Evolutionary conservation across 768 basidiomycete species (phyloP).

Genomic region (Naganishia antarctica): DNA sequence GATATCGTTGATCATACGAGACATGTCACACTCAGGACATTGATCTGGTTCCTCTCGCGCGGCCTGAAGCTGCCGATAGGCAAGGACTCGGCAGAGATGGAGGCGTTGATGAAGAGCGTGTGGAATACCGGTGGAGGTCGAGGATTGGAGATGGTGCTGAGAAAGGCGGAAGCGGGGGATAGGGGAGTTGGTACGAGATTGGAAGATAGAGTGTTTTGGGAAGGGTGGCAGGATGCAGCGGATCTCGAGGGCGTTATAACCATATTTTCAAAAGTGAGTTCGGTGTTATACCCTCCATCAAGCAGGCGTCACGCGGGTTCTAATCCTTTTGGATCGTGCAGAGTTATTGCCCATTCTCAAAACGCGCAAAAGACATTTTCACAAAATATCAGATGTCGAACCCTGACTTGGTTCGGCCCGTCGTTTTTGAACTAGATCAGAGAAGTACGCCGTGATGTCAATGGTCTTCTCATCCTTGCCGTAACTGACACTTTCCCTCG

Average conservation of each 20-base stretch:
- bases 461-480: neutral
- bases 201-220: constrained; percentile 12
- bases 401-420: constrained; percentile 34
- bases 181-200: constrained; percentile 3
- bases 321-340: too few species aligned
- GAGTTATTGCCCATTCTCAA: constrained; percentile 50
- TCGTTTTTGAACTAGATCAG: constrained; percentile 47
- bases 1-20: constrained; percentile 16
- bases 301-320: too few species aligned
- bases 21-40: constrained; percentile 14
- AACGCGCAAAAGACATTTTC: constrained; percentile 45
- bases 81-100: constrained; percentile 3
- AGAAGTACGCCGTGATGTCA: constrained; percentile 39
- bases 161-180: neutral
- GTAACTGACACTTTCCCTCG: too few species aligned
- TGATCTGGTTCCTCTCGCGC: constrained; percentile 15
- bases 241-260: constrained; percentile 24
- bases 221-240: constrained; percentile 17
- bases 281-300: too few species aligned
- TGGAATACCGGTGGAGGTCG: constrained; percentile 3
- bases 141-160: constrained; percentile 5
- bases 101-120: constrained; percentile 14
- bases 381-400: constrained; percentile 34
- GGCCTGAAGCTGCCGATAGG: constrained; percentile 1
- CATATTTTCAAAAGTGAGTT: constrained; percentile 47